These are phyloP conservation scores for Panicum miliaceum DNA, from an alignment of 176 grass and related monocot species.

Conservation along the genomic window DNA sequence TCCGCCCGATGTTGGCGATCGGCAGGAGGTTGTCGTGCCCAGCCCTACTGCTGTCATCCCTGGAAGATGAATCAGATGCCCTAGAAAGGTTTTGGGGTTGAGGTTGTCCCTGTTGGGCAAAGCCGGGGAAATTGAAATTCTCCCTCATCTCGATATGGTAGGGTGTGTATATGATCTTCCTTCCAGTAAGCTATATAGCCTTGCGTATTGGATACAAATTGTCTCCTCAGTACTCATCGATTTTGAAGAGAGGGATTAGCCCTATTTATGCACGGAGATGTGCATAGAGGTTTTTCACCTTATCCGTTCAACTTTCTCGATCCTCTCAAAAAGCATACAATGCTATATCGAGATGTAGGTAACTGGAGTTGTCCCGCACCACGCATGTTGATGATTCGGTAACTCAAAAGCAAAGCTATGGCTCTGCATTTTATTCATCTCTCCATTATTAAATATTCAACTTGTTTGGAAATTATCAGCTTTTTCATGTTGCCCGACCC, in stretches of 20 bases:
- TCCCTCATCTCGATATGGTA: not conserved
- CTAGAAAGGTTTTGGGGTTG: constrained; percentile 18
- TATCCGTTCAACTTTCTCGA: constrained; percentile 19
- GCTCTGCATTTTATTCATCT: constrained; percentile 31
- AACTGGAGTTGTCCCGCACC: not conserved
- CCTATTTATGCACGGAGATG: not conserved
- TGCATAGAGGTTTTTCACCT: not conserved
- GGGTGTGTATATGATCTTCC: not conserved
- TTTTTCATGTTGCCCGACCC: not conserved
- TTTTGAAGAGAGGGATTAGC: not conserved
- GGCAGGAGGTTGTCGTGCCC: constrained; percentile 55
- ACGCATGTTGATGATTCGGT: constrained; percentile 20
- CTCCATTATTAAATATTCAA: constrained; percentile 17
- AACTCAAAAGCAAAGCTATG: not conserved
- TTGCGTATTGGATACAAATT: not conserved
- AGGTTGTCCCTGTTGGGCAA: constrained; percentile 6
- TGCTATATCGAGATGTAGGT: not conserved
- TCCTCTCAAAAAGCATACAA: constrained; percentile 28
- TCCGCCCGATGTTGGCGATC: constrained; percentile 72
- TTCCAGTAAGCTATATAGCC: not conserved
- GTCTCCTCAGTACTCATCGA: not conserved
- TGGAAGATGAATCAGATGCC: constrained; percentile 36
- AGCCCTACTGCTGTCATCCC: not conserved
- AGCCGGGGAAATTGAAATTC: constrained; percentile 20
- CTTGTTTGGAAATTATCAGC: not conserved